phyloP scores from a whole-genome alignment of 768 basidiomycete genomes.

The Xanthoconium purpureum region DNA sequence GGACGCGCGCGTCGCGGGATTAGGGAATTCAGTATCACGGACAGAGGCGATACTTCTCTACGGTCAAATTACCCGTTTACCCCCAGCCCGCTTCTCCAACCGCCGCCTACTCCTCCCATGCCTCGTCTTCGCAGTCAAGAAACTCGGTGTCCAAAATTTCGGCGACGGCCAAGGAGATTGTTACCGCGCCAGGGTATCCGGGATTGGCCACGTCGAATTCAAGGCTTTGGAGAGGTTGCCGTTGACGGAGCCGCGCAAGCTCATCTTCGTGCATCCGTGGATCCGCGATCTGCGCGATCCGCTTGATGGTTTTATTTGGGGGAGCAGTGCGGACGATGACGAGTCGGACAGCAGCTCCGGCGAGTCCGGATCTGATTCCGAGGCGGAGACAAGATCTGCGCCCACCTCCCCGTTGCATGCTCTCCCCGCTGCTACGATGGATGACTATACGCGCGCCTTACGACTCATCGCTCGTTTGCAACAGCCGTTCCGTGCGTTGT shows the following conservation, averaged over 20 bases:
- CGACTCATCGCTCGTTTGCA: not conserved
- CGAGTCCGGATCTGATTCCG: not conserved
- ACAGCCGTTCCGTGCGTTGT: not conserved
- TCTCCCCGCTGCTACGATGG: not conserved
- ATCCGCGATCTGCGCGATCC: slow-evolving; percentile 1
- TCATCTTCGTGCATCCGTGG: slow-evolving; percentile 7
- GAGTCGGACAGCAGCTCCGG: not conserved
- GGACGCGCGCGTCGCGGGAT: not conserved
- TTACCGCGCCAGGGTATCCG: not conserved
- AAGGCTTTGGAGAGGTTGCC: not conserved
- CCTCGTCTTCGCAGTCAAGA: not conserved
- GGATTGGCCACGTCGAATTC: not conserved
- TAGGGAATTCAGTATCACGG: not conserved
- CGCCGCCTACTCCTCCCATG: slow-evolving; percentile 2
- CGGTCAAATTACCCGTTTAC: not conserved
- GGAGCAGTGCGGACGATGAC: not conserved
- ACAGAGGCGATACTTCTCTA: not conserved
- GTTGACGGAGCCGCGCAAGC: not conserved
- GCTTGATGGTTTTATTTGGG: not conserved
- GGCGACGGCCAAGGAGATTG: not conserved
- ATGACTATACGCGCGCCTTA: not conserved
- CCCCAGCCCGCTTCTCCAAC: not conserved
- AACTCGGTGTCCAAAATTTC: not conserved
- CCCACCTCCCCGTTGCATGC: not conserved
- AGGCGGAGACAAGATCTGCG: too few relatives aligned